Conservation (phyloP, 768 basidiomycete genomes). For the Scleroderma bovista region DNA sequence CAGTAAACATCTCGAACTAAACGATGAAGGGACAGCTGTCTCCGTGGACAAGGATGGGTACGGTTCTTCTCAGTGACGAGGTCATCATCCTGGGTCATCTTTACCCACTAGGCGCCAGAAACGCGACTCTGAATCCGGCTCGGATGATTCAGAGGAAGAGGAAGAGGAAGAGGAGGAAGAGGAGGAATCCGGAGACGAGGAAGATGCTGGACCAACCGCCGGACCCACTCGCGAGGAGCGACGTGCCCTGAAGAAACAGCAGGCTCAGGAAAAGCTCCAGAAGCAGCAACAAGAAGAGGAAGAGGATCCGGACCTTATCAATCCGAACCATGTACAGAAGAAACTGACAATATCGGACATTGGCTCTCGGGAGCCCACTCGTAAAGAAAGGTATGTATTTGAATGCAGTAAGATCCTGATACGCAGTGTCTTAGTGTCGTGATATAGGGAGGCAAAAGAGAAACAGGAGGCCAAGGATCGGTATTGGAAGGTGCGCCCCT, state of each 20-base stretch:
- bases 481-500: constrained; percentile 70
- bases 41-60: constrained; percentile 43
- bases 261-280: constrained; percentile 43
- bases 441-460: constrained; percentile 78
- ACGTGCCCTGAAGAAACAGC: constrained; percentile 80
- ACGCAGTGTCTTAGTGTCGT: background rate
- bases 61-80: constrained; percentile 13
- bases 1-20: constrained; percentile 57
- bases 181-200: constrained; percentile 36
- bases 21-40: constrained; percentile 52
- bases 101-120: background rate
- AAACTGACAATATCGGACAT: constrained; percentile 74
- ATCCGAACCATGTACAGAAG: constrained; percentile 74
- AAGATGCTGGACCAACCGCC: constrained; percentile 30
- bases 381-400: constrained; percentile 55
- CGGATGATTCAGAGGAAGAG: background rate
- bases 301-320: constrained; percentile 67
- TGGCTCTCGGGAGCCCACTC: constrained; percentile 54
- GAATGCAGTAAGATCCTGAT: background rate
- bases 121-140: background rate
- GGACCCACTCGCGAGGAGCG: constrained; percentile 71
- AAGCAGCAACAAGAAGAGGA: constrained; percentile 39
- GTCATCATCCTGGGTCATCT: constrained; percentile 8
- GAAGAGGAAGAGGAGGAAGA: constrained; percentile 4
- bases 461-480: constrained; percentile 84